These are phyloP conservation scores for Trypanosoma conorhini DNA, from an alignment of 208 protist species.

Conservation along the genomic window DNA sequence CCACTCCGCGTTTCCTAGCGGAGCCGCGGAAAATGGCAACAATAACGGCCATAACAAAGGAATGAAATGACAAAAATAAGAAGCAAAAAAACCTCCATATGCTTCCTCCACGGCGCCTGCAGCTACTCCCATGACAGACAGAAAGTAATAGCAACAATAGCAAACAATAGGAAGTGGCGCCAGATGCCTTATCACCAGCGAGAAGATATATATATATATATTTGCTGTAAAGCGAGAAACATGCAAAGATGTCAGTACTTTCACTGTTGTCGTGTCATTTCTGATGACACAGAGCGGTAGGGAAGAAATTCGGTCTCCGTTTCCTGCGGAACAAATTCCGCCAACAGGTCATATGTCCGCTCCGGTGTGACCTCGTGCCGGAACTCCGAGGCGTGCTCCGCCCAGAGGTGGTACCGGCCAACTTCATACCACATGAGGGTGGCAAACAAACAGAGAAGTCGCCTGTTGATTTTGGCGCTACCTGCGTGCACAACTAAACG, in stretches of 20 bases:
- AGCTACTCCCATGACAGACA: neutral
- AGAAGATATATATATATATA: too few relatives aligned
- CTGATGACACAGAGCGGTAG: conserved; percentile 34
- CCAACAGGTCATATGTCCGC: conserved; percentile 64
- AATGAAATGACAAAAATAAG: neutral
- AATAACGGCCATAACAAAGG: neutral
- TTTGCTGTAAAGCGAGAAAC: neutral
- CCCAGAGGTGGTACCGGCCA: conserved; percentile 80
- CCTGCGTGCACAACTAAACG: conserved; percentile 61
- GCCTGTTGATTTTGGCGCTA: conserved; percentile 29
- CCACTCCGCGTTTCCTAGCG: neutral
- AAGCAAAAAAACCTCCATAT: neutral
- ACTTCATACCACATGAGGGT: conserved; percentile 86
- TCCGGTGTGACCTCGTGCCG: conserved; percentile 56
- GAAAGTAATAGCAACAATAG: neutral
- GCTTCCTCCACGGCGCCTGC: neutral
- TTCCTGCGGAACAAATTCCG: conserved; percentile 69
- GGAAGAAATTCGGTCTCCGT: conserved; percentile 55
- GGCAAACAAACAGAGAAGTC: conserved; percentile 44
- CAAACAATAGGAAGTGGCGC: neutral
- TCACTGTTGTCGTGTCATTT: conserved; percentile 3
- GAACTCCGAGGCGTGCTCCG: conserved; percentile 72
- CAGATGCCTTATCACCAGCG: neutral
- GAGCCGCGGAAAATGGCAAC: neutral
- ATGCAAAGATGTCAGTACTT: neutral